Evolutionary conservation across 352 stramenopile species (phyloP).

Genomic region (Pythium scleroteichum): DNA sequence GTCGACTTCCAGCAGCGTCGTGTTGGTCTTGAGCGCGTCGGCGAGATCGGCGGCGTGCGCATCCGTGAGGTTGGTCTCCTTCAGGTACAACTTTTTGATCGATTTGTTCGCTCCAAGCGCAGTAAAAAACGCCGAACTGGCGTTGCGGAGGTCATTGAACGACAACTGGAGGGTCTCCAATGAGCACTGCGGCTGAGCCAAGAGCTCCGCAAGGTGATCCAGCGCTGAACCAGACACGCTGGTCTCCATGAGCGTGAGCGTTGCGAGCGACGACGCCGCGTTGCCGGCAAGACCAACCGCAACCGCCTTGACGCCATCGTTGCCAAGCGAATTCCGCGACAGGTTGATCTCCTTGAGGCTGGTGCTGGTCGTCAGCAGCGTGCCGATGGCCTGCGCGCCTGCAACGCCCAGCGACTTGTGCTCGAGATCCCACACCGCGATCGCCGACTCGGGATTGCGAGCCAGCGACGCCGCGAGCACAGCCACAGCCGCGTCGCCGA

Average conservation of each 20-base stretch:
- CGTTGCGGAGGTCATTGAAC: conserved; percentile 54
- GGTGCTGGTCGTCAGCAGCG: conserved; percentile 52
- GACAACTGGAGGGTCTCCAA: conserved; percentile 67
- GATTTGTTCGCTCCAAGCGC: conserved; percentile 60
- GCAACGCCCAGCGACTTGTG: conserved; percentile 57
- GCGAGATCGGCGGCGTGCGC: conserved; percentile 41
- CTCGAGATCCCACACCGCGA: conserved; percentile 75
- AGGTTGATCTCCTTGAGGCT: conserved; percentile 52
- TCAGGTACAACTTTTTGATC: conserved; percentile 62
- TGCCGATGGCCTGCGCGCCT: conserved; percentile 47
- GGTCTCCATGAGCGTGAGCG: conserved; percentile 51
- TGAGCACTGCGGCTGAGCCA: conserved; percentile 46
- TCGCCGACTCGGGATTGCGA: conserved; percentile 47
- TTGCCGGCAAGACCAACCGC: conserved; percentile 45
- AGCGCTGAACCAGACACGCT: conserved; percentile 49
- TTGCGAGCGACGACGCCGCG: conserved; percentile 27
- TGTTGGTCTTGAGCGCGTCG: conserved; percentile 47
- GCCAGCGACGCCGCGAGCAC: conserved; percentile 50
- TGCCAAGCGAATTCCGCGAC: conserved; percentile 60
- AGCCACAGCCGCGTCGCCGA: conserved; percentile 55
- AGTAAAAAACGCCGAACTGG: conserved; percentile 52
- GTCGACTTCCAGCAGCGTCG: conserved; percentile 56
- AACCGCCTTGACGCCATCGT: conserved; percentile 42
- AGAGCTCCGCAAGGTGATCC: conserved; percentile 41
- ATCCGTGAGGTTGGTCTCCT: conserved; percentile 63